Conservation (phyloP, 2,329 filamentous ascomycete genomes). For the Clonostachys sp. region DNA sequence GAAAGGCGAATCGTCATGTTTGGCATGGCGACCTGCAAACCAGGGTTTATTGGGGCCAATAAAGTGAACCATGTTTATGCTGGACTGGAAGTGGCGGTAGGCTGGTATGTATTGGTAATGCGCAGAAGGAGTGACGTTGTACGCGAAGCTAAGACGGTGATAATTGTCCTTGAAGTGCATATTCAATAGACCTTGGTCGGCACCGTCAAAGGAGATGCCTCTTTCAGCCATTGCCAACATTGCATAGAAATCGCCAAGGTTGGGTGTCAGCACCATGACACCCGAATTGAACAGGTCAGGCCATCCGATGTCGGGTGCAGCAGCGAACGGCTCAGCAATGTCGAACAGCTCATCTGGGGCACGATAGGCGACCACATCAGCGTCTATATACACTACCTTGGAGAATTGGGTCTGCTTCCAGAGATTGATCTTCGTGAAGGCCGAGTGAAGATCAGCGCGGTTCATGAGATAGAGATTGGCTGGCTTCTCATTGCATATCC, state of each 20-base stretch:
- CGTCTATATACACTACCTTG: slow-evolving; percentile 91
- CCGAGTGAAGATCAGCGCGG: slow-evolving; percentile 81
- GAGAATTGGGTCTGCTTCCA: slow-evolving; percentile 90
- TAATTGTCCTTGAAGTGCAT: slow-evolving; percentile 84
- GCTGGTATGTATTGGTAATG: slow-evolving; percentile 98
- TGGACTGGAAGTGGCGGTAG: slow-evolving; percentile 86
- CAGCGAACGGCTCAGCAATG: slow-evolving; percentile 52
- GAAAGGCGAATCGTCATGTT: slow-evolving; percentile 59
- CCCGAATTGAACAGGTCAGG: slow-evolving; percentile 98
- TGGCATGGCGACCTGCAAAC: slow-evolving; percentile 57
- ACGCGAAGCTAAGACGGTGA: slow-evolving; percentile 87
- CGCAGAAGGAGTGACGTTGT: slow-evolving; percentile 94
- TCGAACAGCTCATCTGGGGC: slow-evolving; percentile 92
- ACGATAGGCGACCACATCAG: slow-evolving; percentile 85
- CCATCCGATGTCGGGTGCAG: slow-evolving; percentile 95
- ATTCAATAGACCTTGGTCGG: slow-evolving; percentile 92
- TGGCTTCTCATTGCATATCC: slow-evolving; percentile 68
- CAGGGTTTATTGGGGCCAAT: slow-evolving; percentile 92
- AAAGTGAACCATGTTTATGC: slow-evolving; percentile 89
- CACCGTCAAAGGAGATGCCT: slow-evolving; percentile 93
- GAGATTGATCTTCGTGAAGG: slow-evolving; percentile 93
- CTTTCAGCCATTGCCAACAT: slow-evolving; percentile 77
- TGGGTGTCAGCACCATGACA: slow-evolving; percentile 85
- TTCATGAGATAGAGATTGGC: slow-evolving; percentile 90
- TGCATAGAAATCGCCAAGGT: slow-evolving; percentile 83